phyloP scores from a whole-genome alignment of 1,139 yeast species.

The Scheffersomyces lignicola region DNA sequence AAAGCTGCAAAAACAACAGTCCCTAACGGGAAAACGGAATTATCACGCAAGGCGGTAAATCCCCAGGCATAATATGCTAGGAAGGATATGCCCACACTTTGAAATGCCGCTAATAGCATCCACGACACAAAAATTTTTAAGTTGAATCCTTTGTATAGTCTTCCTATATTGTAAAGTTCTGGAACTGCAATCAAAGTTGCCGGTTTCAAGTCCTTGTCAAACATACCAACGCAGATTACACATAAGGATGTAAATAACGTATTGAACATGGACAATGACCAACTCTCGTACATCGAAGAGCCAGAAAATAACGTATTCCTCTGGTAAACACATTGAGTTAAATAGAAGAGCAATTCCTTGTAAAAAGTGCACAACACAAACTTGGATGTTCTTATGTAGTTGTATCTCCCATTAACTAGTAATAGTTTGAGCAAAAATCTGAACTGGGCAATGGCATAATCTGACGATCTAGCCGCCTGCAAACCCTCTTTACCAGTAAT shows the following conservation, averaged over 20 bases:
- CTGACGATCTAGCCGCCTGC: conserved; percentile 95
- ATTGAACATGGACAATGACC: conserved; percentile 97
- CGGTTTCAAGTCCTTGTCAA: conserved; percentile 87
- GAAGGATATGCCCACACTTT: conserved; percentile 73
- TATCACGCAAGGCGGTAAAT: conserved; percentile 60
- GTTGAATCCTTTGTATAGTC: conserved; percentile 75
- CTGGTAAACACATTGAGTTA: conserved; percentile 87
- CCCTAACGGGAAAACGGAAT: conserved; percentile 81
- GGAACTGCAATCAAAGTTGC: conserved; percentile 90
- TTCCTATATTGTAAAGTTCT: conserved; percentile 78
- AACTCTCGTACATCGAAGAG: conserved; percentile 86
- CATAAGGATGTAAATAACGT: conserved; percentile 93
- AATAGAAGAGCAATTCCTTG: conserved; percentile 86
- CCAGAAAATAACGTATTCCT: conserved; percentile 89
- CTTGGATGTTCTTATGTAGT: conserved; percentile 87
- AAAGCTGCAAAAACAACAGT: conserved; percentile 71
- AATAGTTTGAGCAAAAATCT: conserved; percentile 77
- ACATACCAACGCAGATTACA: conserved; percentile 91
- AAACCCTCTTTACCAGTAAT: conserved; percentile 96
- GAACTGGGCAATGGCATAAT: conserved; percentile 94
- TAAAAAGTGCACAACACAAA: conserved; percentile 93
- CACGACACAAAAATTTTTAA: conserved; percentile 68
- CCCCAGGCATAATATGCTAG: conserved; percentile 70
- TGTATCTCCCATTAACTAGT: conserved; percentile 94
- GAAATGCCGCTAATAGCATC: conserved; percentile 76